Base-by-base conservation (phyloP, 805 yeast genomes). In the Lipomyces mesembrius region DNA sequence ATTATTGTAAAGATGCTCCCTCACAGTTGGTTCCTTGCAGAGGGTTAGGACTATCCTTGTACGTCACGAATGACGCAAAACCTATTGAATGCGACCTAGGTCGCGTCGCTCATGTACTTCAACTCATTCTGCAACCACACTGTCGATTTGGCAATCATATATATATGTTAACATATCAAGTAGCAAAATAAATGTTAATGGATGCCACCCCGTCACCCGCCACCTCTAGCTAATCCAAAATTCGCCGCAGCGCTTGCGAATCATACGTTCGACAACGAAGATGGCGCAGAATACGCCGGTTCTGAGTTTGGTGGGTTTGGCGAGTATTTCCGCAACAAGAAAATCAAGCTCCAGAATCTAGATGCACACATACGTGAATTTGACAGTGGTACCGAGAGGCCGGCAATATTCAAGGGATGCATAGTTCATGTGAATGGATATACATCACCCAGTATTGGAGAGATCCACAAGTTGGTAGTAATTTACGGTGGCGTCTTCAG, bases 391-490 rank as follows among this genome's bases (percentile, higher is more conserved):
- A 64, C 58, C 11, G 60, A 63, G 32, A 66, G 72, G 49, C 78
- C 83, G 0, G 77, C 77, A 1, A 79, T 93, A 0, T 92, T 94
- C 74, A 73, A 79, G 49, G 86, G 83, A 1, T 90, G 93, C 75
- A 77, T 81, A 0, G 82, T 94, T 3, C 87, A 89, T 76, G 92
- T 94, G n/a, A 93, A 92, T 74, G 99, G 99, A 0, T 87, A 89
- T 73, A 94, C 98, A 0, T 79, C 78, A 2, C 98, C 98, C 0
- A 86, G 93, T n/a, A 83, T 92, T 17, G 79, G 84, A 54, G 88
- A 86, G 67, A 78, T 95, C 37, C 94, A 90, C 73, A 83, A 87
- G 63, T 72, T 91, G 71, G 87, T 94, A 1, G 85, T 90, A 1
- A 71, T 86, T 9, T 84, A 93, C 77, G 98, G 98, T 0, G 99